Evolutionary conservation across 1,139 yeast species (phyloP), one percentile per base, ranked within the genome.

Genomic region (Magnusiomyces magnusii): DNA sequence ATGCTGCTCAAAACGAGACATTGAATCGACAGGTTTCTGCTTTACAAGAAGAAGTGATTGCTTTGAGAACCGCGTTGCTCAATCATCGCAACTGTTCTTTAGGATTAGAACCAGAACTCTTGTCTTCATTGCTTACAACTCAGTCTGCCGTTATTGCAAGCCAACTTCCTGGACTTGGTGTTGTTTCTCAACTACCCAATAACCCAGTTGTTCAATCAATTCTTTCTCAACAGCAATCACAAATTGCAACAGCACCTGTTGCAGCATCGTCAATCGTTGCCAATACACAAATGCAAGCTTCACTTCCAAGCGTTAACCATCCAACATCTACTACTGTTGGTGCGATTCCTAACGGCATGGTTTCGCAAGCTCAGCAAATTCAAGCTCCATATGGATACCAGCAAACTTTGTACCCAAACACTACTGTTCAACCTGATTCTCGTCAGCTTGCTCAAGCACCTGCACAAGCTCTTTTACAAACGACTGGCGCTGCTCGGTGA

Each of bases 1-100:
- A 84, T 71, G 80, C 89, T 24, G 72, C 79, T 17, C 95, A 92
- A 60, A 91, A 89, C 72, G 81, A 86, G 49, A 83, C 82, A 55
- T 74, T 91, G 58, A 80, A 84, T 21, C 74, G 77, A 2, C 88
- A 87, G 62, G 81, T 86, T 13, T 73, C 76, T 23, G 79, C 78
- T 54, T 72, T 87, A 57, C 75, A 85, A 51, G 86, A 84, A 55
- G 88, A 84, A 64, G 75, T 87, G n/a, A 67, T 79, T 31, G 73
- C 78, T 9, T 70, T 87, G 47, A 77, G 82, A 61, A 67, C 77
- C 1, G 64, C 77, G 3, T 60, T 78, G 23, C 66, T 65, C 57
- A 68, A 73, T 19, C 78, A 75, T 62, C 73, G 70, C 58, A 75
- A 75, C 57, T 76, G 71, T 39, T 53, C 51, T 3, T 39, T 58